Base-by-base conservation (phyloP, 2,329 filamentous ascomycete species). In the Zopfia rhizophila region DNA sequence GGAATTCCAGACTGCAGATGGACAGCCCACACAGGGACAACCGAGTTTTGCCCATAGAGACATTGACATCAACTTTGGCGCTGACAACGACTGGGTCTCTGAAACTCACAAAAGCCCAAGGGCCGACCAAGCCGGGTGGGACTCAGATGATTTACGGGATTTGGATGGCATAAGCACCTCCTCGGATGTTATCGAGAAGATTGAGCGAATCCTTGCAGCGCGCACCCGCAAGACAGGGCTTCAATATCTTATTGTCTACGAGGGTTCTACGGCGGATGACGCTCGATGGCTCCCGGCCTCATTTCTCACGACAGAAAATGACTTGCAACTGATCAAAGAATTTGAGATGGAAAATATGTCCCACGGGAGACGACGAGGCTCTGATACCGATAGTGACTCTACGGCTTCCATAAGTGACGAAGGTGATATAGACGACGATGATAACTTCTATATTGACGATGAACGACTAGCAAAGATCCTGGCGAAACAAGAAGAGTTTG, bases 401-500 rank as follows among this genome's bases (percentile, higher is more conserved):
- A 29, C 18, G 27, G 21, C 12, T 42, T 45, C 12, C 52, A 57
- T 17, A 12, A 63, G 72, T 10, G 63, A 70, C 8, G 69, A 71
- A 3, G 68, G 69, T 8, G 70, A 70, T 5, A 65, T 66, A 2
- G 70, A 73, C n/a, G 70, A 72, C 19, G 74, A 51, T 60, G 79
- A 18, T 63, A 70, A 47, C 48, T 73, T 54, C 57, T 74, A 50
- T 61, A 66, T 78, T 57, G 78, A 82, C 7, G 84, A 90, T 51
- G 85, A 86, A 64, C 77, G 81, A 14, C 73, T 89, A 27, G 86
- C 86, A 27, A 75, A 79, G 27, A 70, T 87, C 17, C 67, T 88
- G 21, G 75, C 81, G 38, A 86, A 84, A 63, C 81, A 86, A 60
- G 80, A 84, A 65, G 82, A 86, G 62, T 73, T 89, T 3, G 87